Percentiles rank a stretch among this genome's conserved stretches.
These are phyloP conservation scores for Sporothrix brunneoviolacea DNA, from an alignment of 2,329 filamentous ascomycete species.

Conservation along the genomic window DNA sequence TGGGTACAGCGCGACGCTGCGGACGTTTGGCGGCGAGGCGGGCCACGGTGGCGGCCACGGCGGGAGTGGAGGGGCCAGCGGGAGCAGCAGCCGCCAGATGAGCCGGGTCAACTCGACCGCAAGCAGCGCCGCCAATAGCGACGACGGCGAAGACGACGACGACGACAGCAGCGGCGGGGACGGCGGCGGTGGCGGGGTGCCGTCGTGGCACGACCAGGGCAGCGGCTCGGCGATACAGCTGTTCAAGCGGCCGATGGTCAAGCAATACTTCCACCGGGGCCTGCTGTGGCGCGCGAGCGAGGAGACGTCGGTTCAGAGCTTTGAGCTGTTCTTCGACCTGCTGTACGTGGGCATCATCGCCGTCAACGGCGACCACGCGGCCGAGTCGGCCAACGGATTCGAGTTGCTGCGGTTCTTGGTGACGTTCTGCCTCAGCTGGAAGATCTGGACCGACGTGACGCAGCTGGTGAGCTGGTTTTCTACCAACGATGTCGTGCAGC, in stretches of 20 bases:
- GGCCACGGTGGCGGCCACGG: slow-evolving; percentile 18
- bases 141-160: slow-evolving; percentile 14
- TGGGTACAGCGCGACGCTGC: slow-evolving; percentile 53
- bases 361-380: slow-evolving; percentile 54
- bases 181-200: slow-evolving; percentile 8
- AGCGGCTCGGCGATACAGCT: slow-evolving; percentile 44
- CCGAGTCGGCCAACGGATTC: slow-evolving; percentile 47
- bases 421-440: slow-evolving; percentile 57
- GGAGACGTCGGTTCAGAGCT: slow-evolving; percentile 53
- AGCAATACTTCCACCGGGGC: slow-evolving; percentile 61
- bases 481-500: slow-evolving; percentile 52
- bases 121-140: slow-evolving; percentile 12
- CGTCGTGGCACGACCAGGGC: slow-evolving; percentile 20
- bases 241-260: slow-evolving; percentile 52
- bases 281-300: slow-evolving; percentile 55
- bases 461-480: slow-evolving; percentile 56
- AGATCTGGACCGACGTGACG: slow-evolving; percentile 56
- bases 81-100: background rate
- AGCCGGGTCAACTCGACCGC: slow-evolving; percentile 2
- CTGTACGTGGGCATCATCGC: slow-evolving; percentile 60
- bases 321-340: slow-evolving; percentile 59
- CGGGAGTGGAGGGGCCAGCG: background rate
- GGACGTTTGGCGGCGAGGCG: slow-evolving; percentile 32
- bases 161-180: slow-evolving; percentile 9
- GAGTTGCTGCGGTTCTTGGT: slow-evolving; percentile 54